Base-by-base conservation (phyloP, 1,139 yeast genomes). In the Zygosaccharomyces pseudobailii region DNA sequence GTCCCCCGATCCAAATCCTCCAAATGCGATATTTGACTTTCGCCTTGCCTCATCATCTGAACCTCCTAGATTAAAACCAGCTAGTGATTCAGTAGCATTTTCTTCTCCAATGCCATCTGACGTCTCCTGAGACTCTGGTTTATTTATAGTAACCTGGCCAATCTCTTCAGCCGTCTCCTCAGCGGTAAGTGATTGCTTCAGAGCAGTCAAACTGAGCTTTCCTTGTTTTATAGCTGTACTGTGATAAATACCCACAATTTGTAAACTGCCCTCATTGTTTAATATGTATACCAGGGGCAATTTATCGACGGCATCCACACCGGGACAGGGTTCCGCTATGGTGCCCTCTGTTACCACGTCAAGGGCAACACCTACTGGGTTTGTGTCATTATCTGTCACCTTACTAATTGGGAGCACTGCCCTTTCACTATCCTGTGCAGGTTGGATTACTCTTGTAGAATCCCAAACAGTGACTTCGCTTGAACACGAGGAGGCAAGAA, bases 321-420 rank as follows among this genome's bases (percentile, higher is more conserved):
- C 81, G 8, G 70, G 65, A 54, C 82, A 77, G 0, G 92, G 87
- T 25, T 77, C 75, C 3, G 59, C 46, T 2, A 82, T 79, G 2
- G 56, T 57, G 5, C 71, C 71, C 1, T 64, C 61, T 4, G 79
- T 69, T 5, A 75, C 68, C 13, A 81, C 58, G 60, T 87, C 95
- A 3, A 87, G 45, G 0, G 78, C 80, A 30, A 85, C 56, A 2
- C 96, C 96, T 20, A 85, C 69, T 0, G 90, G 81, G 1, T 86
- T 77, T 5, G 85, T 76, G 59, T 87, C 95, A 43, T 78, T 84
- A 34, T 76, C 79, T 0, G 82, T 68, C 1, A 75, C 82, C 13
- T 78, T 82, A 60, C 78, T 78, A 54, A 87, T 70, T 0, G 96
- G 95, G 53, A 87, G 71, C 10, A 78, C 76, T 0, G 95, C 92